Conservation (phyloP, 192 early-diverging fungal species). For the Backusella circina region DNA sequence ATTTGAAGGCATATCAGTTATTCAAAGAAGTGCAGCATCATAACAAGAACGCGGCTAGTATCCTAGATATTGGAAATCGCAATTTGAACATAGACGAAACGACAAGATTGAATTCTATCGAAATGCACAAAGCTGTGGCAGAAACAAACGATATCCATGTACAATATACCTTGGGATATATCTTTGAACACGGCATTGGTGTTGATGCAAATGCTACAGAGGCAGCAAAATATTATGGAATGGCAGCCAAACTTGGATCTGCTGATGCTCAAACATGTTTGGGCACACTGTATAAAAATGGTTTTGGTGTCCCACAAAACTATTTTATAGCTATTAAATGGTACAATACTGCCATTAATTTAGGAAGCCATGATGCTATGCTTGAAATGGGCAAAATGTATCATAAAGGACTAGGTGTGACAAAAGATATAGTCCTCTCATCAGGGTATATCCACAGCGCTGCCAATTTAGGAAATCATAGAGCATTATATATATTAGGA, state of each 20-base stretch:
- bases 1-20: background rate
- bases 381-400: background rate
- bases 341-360: background rate
- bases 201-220: background rate
- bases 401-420: background rate
- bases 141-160: background rate
- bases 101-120: background rate
- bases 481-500: background rate
- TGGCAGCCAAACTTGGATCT: background rate
- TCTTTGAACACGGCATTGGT: background rate
- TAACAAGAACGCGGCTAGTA: background rate
- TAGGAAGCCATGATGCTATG: background rate
- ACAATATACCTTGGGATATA: background rate
- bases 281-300: background rate
- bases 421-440: background rate
- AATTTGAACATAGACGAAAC: background rate
- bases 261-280: background rate
- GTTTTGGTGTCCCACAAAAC: background rate
- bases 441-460: background rate
- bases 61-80: background rate
- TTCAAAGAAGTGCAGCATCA: background rate
- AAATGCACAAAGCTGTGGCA: background rate
- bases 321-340: background rate
- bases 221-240: background rate
- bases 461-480: background rate